Base-by-base conservation (phyloP, 441 rosid genomes). In the Hura crepitans region DNA sequence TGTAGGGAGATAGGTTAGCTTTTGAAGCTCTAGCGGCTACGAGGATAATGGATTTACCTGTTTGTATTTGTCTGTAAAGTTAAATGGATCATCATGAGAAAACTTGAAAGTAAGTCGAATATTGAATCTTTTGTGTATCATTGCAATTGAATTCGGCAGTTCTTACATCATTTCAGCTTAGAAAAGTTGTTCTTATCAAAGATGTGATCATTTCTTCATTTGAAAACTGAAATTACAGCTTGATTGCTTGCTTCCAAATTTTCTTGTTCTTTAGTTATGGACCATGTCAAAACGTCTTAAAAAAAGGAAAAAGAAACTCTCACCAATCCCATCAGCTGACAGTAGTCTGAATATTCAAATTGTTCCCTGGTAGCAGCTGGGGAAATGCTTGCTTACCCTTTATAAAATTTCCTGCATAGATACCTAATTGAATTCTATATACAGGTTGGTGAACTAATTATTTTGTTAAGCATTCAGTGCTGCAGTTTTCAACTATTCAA, bases 11-110 rank as follows among this genome's bases (percentile, higher is more conserved):
- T 70, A 76, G 68, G 5, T 56, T 45, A 47, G 78, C 15, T 66
- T 43, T 60, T 63, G 39, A 28, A 54, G 47, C 23, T 56, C n/a
- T 46, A 54, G 33, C 20, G 51, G 72, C 5, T 67, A 73, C 65
- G 84, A 58, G 64, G 65, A 58, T 69, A 66, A 70, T 73, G 18
- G 28, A 10, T 35, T 35, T 23, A 12, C 53, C 62, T 76, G 14
- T 60, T 25, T 51, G 56, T 70, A 67, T 39, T 70, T 66, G 71
- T 70, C 67, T 79, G 81, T 80, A 76, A 65, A 80, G 82, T 72
- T 62, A 80, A n/a, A 81, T 68, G 84, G 77, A 71, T 81, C 77
- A 86, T 86, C 69, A 83, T 88, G 83, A 73, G 14, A 62, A 81
- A 64, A 77, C 66, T 79, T 79, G 89, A 72, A 80, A 84, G 62